Evolutionary conservation across 805 yeast species (phyloP).

Genomic region (Candida montana): DNA sequence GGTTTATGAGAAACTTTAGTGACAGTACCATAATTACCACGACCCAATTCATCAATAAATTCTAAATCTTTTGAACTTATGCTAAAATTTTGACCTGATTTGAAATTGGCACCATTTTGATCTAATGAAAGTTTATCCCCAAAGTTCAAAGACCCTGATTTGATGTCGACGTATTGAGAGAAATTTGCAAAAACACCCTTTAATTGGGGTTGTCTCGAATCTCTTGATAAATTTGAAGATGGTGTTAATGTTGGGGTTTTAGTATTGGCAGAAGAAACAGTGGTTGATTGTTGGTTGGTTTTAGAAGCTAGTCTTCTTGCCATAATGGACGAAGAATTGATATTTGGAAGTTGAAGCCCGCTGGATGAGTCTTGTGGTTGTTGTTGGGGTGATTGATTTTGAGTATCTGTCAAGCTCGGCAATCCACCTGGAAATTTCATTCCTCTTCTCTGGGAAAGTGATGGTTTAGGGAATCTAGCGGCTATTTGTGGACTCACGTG

Average conservation of each 20-base stretch:
- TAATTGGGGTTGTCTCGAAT: slow-evolving; percentile 23
- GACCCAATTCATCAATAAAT: slow-evolving; percentile 82
- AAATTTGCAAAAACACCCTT: slow-evolving; percentile 76
- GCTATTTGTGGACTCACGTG: slow-evolving; percentile 80
- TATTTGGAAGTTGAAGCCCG: slow-evolving; percentile 1
- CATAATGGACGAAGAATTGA: slow-evolving; percentile 6
- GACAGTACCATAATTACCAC: slow-evolving; percentile 96
- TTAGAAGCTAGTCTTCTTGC: slow-evolving; percentile 8
- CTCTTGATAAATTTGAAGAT: background rate
- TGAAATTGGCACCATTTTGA: slow-evolving; percentile 86
- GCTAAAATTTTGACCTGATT: slow-evolving; percentile 80
- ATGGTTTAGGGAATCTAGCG: slow-evolving; percentile 71
- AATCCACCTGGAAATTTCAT: slow-evolving; percentile 79
- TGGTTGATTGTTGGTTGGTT: slow-evolving; percentile 6
- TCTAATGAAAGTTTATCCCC: slow-evolving; percentile 91
- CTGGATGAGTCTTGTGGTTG: background rate
- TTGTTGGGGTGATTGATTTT: slow-evolving; percentile 11
- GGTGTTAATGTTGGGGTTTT: background rate
- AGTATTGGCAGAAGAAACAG: slow-evolving; percentile 3
- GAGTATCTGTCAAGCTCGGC: slow-evolving; percentile 40
- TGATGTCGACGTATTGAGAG: slow-evolving; percentile 83
- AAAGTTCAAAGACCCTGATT: slow-evolving; percentile 86
- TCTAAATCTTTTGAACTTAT: slow-evolving; percentile 82
- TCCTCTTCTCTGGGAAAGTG: slow-evolving; percentile 80
- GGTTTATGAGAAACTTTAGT: slow-evolving; percentile 91